These are phyloP conservation scores for Colletotrichum musicola DNA, from an alignment of 2,329 filamentous ascomycete genomes.

Conservation along the genomic window DNA sequence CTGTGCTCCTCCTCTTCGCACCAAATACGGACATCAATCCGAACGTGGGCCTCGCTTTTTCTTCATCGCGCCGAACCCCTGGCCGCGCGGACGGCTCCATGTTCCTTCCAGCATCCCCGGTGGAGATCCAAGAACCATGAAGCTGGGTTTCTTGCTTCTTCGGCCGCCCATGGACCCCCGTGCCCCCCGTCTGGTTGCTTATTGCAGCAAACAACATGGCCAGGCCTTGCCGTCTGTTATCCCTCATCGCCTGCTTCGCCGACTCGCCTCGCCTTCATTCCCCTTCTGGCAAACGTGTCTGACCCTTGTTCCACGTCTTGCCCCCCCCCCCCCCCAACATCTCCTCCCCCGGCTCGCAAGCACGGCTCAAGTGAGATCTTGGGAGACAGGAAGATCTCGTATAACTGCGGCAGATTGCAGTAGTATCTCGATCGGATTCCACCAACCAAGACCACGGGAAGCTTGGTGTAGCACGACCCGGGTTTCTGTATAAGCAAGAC, in stretches of 20 bases:
- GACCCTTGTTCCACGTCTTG: slow-evolving; percentile 27
- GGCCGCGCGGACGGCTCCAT: background rate
- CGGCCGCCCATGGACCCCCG: background rate
- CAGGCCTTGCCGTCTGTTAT: slow-evolving; percentile 14
- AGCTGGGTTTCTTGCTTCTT: slow-evolving; percentile 38
- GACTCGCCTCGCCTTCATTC: background rate
- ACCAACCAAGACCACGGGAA: slow-evolving; percentile 40
- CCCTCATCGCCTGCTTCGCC: slow-evolving; percentile 16
- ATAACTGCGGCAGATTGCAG: slow-evolving; percentile 41
- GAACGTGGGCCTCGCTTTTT: slow-evolving; percentile 19
- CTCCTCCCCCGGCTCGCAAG: slow-evolving; percentile 25
- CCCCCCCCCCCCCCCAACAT: slow-evolving; percentile 21
- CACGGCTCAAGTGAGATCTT: slow-evolving; percentile 35
- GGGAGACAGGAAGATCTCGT: slow-evolving; percentile 41
- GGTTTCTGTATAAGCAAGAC: slow-evolving; percentile 39
- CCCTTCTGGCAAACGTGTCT: slow-evolving; percentile 20
- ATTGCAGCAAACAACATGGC: slow-evolving; percentile 12
- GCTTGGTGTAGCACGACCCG: slow-evolving; percentile 35
- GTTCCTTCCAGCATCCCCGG: background rate
- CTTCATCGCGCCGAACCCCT: slow-evolving; percentile 26
- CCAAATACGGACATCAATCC: slow-evolving; percentile 4
- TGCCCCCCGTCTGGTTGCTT: slow-evolving; percentile 23
- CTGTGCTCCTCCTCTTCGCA: background rate
- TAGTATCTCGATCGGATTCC: slow-evolving; percentile 40
- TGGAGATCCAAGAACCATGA: slow-evolving; percentile 31